Conservation (phyloP, 176 grass and related monocot species). For the Aegilops tauschii region DNA sequence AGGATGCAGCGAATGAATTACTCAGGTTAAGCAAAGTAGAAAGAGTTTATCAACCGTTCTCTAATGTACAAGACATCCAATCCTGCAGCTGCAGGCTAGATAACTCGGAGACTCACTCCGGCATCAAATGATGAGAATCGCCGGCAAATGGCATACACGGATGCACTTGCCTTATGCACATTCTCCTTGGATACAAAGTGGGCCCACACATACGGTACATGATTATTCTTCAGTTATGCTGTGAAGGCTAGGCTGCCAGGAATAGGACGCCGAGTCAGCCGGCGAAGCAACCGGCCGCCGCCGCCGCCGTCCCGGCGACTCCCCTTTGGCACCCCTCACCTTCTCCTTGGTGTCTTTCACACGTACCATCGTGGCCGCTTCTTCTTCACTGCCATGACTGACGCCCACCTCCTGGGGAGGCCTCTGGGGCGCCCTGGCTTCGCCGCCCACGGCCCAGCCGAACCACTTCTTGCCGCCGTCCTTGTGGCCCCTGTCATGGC, state of each 20-base stretch:
- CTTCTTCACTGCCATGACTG: neutral
- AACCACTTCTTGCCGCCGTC: slow-evolving; percentile 24
- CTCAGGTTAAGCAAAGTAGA: too few species aligned
- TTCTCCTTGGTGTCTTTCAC: neutral
- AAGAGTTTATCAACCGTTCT: too few species aligned
- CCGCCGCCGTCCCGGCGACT: neutral
- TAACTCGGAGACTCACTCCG: neutral
- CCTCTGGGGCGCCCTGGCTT: neutral
- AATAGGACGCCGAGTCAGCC: slow-evolving; percentile 28
- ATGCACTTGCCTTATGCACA: neutral
- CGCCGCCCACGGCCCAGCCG: slow-evolving; percentile 1
- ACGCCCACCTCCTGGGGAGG: neutral
- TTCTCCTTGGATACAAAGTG: neutral
- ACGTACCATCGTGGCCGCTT: neutral
- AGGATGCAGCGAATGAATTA: too few species aligned
- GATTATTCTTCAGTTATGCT: slow-evolving; percentile 60
- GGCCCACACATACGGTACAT: neutral
- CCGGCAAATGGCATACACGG: neutral
- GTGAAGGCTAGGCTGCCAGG: slow-evolving; percentile 58
- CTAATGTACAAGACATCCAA: neutral
- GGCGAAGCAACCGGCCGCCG: slow-evolving; percentile 26
- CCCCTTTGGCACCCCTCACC: neutral
- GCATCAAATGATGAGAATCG: neutral
- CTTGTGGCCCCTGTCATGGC: slow-evolving; percentile 10
- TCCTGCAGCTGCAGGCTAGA: neutral